Conservation (phyloP, 2,329 filamentous ascomycete species). For the Cucurbitaria berberidis region DNA sequence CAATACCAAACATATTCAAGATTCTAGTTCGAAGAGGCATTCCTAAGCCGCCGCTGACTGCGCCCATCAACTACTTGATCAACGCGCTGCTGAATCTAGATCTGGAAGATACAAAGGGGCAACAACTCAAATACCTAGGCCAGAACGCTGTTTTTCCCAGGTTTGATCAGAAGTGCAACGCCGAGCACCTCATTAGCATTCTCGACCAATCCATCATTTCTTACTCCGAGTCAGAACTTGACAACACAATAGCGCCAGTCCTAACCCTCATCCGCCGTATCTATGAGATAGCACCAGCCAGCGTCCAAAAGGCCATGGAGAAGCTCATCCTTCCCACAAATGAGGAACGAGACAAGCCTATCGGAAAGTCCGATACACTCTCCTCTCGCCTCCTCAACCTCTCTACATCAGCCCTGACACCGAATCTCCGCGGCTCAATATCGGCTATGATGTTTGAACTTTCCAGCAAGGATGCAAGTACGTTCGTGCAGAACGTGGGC, state of each 20-base stretch:
- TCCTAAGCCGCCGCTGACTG: conserved; percentile 70
- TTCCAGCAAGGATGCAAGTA: conserved; percentile 77
- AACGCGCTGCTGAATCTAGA: conserved; percentile 84
- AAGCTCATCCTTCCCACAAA: conserved; percentile 74
- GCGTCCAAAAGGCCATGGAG: conserved; percentile 68
- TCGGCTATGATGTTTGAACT: conserved; percentile 85
- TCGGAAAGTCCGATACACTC: conserved; percentile 77
- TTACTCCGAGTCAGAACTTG: conserved; percentile 74
- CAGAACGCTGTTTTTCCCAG: conserved; percentile 70
- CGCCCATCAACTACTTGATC: conserved; percentile 73
- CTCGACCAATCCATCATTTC: conserved; percentile 69
- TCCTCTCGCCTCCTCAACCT: conserved; percentile 78
- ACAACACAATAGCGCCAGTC: conserved; percentile 72
- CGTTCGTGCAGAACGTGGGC: conserved; percentile 88
- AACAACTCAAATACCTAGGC: conserved; percentile 51
- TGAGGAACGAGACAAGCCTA: conserved; percentile 74
- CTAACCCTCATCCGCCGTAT: conserved; percentile 75
- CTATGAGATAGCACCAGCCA: conserved; percentile 70
- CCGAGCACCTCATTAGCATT: conserved; percentile 71
- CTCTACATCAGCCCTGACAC: conserved; percentile 73
- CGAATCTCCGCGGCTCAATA: conserved; percentile 75
- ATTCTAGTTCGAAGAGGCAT: conserved; percentile 69
- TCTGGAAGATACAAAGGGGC: conserved; percentile 56
- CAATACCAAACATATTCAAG: conserved; percentile 72
- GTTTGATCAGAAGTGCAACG: conserved; percentile 63